Conservation (phyloP, 169 alveolate genomes). For the Cryptosporidium baileyi region DNA sequence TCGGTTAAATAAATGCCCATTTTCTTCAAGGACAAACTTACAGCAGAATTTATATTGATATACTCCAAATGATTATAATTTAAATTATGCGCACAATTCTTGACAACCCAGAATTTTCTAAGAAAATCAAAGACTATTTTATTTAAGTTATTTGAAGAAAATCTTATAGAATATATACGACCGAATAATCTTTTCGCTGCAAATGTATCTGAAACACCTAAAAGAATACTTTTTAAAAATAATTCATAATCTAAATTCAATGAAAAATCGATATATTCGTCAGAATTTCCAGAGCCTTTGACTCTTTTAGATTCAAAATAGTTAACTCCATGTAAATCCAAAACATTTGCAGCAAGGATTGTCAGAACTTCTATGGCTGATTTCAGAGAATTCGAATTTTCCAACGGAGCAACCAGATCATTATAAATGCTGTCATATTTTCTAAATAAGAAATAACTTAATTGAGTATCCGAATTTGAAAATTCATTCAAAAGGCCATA, state of each 20-base stretch:
- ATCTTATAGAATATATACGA: not conserved
- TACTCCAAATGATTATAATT: not conserved
- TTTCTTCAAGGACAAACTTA: not conserved
- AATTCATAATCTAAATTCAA: not conserved
- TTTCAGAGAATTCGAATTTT: not conserved
- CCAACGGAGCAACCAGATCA: not conserved
- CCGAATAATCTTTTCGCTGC: not conserved
- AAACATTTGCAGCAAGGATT: not conserved
- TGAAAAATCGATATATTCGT: not conserved
- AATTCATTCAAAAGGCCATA: not conserved
- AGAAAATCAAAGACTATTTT: slow-evolving; percentile 12
- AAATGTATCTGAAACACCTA: not conserved
- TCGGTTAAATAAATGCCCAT: not conserved
- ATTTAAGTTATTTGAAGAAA: not conserved
- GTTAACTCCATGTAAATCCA: not conserved
- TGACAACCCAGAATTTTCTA: not conserved
- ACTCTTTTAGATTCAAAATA: not conserved
- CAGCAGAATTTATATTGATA: not conserved
- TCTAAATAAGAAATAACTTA: not conserved
- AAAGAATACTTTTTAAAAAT: not conserved
- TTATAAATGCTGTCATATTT: not conserved
- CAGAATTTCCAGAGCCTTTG: not conserved
- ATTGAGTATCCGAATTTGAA: not conserved
- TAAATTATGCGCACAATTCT: not conserved
- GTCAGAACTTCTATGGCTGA: not conserved